These are phyloP conservation scores for Leishmania braziliensis DNA, from an alignment of 208 protist species.

Conservation along the genomic window DNA sequence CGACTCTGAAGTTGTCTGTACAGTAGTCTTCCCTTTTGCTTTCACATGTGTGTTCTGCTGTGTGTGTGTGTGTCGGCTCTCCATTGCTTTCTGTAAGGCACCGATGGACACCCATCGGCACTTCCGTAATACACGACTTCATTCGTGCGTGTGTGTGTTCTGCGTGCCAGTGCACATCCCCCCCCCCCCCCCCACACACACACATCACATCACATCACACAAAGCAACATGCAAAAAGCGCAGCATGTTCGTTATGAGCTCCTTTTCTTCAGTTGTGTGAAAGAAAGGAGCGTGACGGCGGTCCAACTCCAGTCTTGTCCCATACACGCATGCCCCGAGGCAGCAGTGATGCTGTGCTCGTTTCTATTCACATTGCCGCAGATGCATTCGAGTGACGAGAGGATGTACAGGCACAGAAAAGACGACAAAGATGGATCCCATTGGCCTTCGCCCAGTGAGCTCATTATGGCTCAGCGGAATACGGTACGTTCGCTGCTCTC, in stretches of 20 bases:
- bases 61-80: not conserved
- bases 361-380: not conserved
- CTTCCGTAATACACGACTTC: not conserved
- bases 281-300: not conserved
- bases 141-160: not conserved
- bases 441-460: not conserved
- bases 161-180: not conserved
- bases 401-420: not conserved
- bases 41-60: not conserved
- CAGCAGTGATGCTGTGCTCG: not conserved
- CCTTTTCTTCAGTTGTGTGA: not conserved
- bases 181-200: too few species aligned
- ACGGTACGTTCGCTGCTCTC: not conserved
- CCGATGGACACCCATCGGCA: not conserved
- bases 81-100: not conserved
- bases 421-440: not conserved
- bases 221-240: not conserved
- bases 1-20: not conserved
- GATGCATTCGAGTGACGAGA: not conserved
- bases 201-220: not conserved
- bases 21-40: not conserved
- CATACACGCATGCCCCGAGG: not conserved
- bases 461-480: not conserved
- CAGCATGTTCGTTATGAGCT: not conserved
- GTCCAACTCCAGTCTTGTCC: not conserved